Conservation (phyloP, 78 protist species). For the Dictyostelium purpureum region DNA sequence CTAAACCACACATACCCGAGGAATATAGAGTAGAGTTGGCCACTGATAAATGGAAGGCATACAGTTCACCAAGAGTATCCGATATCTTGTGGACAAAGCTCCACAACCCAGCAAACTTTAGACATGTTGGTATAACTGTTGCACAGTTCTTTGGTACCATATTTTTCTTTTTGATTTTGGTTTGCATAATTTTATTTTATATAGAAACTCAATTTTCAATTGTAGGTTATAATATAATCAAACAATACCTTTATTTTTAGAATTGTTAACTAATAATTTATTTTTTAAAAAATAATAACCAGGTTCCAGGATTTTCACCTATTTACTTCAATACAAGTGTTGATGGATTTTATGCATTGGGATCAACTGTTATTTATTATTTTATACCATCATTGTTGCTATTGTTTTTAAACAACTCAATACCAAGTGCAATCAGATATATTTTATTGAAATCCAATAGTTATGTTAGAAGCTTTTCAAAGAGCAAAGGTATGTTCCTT, state of each 20-base stretch:
- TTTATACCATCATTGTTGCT: constrained; percentile 27
- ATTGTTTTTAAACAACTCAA: constrained; percentile 24
- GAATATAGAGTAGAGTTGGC: constrained; percentile 9
- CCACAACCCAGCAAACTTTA: constrained; percentile 36
- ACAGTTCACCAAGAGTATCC: constrained; percentile 16
- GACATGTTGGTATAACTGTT: not conserved
- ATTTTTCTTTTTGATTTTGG: not conserved
- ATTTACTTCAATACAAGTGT: not conserved
- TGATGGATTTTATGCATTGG: not conserved
- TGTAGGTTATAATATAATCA: not conserved
- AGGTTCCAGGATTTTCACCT: not conserved
- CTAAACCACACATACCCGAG: constrained; percentile 21
- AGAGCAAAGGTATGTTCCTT: not conserved
- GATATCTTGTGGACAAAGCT: constrained; percentile 69
- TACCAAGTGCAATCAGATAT: constrained; percentile 5
- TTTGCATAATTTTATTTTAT: constrained; percentile 3
- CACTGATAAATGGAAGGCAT: constrained; percentile 28
- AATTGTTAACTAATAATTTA: too few species aligned
- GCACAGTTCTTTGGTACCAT: not conserved
- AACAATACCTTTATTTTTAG: too few species aligned
- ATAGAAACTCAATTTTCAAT: constrained; percentile 39
- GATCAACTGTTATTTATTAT: not conserved
- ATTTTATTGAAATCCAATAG: constrained; percentile 7
- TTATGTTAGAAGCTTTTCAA: constrained; percentile 21
- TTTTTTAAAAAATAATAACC: too few species aligned